A percentile compares a stretch with the other conserved stretches of the same genome.
phyloP scores from a whole-genome alignment of 1,139 yeast genomes.

The Diutina siamensis region DNA sequence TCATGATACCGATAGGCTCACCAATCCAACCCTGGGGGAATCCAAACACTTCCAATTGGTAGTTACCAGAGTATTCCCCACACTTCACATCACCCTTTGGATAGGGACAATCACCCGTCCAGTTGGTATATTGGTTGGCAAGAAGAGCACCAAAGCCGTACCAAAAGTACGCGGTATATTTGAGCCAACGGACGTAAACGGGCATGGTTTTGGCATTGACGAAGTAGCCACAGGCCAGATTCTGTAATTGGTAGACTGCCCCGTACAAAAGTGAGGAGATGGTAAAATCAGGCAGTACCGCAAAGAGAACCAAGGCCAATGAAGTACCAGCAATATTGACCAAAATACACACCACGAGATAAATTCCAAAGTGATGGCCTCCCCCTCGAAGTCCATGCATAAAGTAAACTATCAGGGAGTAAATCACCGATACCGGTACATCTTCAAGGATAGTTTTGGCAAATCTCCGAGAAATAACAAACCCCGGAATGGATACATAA shows the following conservation, averaged over 20 bases:
- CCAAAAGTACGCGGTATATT: constrained; percentile 4
- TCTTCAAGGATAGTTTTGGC: neutral
- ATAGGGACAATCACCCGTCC: constrained; percentile 1
- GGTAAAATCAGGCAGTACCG: constrained; percentile 3
- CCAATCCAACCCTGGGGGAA: constrained; percentile 33
- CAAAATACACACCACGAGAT: constrained; percentile 3
- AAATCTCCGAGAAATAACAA: constrained; percentile 1
- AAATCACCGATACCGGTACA: constrained; percentile 1
- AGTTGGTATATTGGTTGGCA: neutral
- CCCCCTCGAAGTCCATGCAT: neutral
- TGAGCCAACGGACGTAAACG: constrained; percentile 4
- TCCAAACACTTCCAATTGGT: neutral
- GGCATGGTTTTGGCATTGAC: constrained; percentile 5
- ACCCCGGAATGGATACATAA: constrained; percentile 1
- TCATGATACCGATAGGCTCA: constrained; percentile 48
- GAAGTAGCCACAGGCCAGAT: constrained; percentile 5
- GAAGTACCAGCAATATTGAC: constrained; percentile 1
- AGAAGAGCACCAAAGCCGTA: constrained; percentile 3
- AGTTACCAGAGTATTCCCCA: neutral
- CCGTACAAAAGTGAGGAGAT: constrained; percentile 4
- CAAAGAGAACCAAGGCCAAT: neutral
- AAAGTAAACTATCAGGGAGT: constrained; percentile 1
- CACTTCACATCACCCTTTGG: neutral
- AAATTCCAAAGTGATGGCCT: constrained; percentile 1
- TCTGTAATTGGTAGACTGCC: constrained; percentile 1